These are phyloP conservation scores for Blastobotrys persicus DNA, from an alignment of 1,139 yeast species.

Conservation along the genomic window DNA sequence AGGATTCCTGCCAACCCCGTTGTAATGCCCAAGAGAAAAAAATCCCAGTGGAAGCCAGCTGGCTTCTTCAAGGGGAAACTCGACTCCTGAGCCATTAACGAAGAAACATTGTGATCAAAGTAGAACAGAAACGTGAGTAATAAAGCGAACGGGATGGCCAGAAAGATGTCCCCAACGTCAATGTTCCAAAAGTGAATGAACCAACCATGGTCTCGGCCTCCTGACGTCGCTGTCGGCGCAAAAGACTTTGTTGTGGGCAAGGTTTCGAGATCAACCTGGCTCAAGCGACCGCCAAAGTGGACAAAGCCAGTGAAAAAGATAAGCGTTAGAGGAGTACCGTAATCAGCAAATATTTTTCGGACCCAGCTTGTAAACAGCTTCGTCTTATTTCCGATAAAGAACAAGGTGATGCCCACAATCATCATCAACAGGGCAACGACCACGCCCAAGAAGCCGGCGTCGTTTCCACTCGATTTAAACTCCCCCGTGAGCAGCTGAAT, in stretches of 20 bases:
- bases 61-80: slow-evolving; percentile 83
- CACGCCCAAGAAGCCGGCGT: slow-evolving; percentile 69
- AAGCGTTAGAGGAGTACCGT: slow-evolving; percentile 78
- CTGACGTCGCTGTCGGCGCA: slow-evolving; percentile 55
- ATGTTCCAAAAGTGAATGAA: slow-evolving; percentile 78
- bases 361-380: slow-evolving; percentile 57
- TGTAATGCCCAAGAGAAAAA: slow-evolving; percentile 75
- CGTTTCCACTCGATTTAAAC: slow-evolving; percentile 43
- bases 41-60: slow-evolving; percentile 90
- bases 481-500: slow-evolving; percentile 75
- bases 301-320: slow-evolving; percentile 88
- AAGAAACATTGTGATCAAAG: slow-evolving; percentile 93
- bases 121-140: slow-evolving; percentile 79
- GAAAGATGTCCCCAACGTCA: slow-evolving; percentile 68
- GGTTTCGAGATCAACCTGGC: slow-evolving; percentile 50
- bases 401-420: slow-evolving; percentile 67
- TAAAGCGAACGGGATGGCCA: slow-evolving; percentile 91
- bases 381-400: slow-evolving; percentile 57
- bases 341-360: slow-evolving; percentile 76
- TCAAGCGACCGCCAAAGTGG: slow-evolving; percentile 79
- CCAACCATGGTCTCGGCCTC: slow-evolving; percentile 56
- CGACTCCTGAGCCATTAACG: slow-evolving; percentile 84
- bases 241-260: slow-evolving; percentile 75
- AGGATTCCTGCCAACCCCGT: slow-evolving; percentile 84
- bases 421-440: slow-evolving; percentile 71